phyloP scores from a whole-genome alignment of 2,329 filamentous ascomycete species.

The Zasmidium angulare region DNA sequence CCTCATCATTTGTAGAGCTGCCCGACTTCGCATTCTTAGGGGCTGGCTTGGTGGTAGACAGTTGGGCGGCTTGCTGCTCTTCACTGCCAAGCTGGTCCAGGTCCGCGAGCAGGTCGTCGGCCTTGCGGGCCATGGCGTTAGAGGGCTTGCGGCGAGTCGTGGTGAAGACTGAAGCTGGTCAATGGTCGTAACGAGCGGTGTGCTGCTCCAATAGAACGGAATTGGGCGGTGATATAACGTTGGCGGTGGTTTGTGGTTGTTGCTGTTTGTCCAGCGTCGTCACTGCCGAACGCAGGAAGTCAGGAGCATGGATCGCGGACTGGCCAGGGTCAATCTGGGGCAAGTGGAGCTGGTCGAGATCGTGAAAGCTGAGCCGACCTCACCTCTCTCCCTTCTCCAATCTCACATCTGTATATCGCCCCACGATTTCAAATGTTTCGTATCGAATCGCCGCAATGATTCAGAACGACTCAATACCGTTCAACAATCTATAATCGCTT shows the following conservation, averaged over 20 bases:
- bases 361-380: neutral
- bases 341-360: neutral
- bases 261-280: neutral
- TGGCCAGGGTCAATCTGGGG: neutral
- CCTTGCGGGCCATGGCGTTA: slow-evolving; percentile 39
- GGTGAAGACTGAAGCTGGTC: slow-evolving; percentile 1
- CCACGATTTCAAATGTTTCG: neutral
- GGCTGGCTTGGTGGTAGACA: slow-evolving; percentile 45
- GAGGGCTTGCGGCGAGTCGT: slow-evolving; percentile 34
- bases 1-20: slow-evolving; percentile 29
- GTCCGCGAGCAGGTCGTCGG: slow-evolving; percentile 33
- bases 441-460: no score
- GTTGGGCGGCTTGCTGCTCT: slow-evolving; percentile 15
- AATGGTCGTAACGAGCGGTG: neutral
- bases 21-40: slow-evolving; percentile 34
- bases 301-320: neutral
- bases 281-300: neutral
- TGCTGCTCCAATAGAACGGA: neutral
- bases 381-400: neutral
- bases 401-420: neutral
- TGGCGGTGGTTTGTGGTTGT: neutral
- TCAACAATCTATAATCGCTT: no score
- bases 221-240: neutral
- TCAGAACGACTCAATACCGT: no score
- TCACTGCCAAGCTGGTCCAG: slow-evolving; percentile 27